These are phyloP conservation scores for Neurospora sp. DNA, from an alignment of 2,329 filamentous ascomycete genomes.

Conservation along the genomic window DNA sequence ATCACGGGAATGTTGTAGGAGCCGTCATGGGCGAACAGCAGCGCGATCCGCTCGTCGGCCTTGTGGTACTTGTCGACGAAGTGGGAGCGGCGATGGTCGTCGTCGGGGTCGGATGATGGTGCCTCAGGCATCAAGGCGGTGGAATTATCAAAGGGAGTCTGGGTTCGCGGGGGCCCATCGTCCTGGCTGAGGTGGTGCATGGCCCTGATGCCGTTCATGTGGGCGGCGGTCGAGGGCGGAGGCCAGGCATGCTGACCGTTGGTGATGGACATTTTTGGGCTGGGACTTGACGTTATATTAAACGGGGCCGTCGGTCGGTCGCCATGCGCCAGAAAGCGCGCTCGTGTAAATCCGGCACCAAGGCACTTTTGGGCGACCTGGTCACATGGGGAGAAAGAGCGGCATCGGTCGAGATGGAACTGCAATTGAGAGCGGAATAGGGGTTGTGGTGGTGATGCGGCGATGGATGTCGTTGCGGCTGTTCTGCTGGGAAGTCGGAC, in stretches of 20 bases:
- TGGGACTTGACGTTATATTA: background rate
- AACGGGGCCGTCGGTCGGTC: slow-evolving; percentile 37
- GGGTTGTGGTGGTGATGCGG: slow-evolving; percentile 33
- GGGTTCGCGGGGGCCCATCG: slow-evolving; percentile 44
- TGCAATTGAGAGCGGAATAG: slow-evolving; percentile 27
- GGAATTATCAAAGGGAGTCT: slow-evolving; percentile 40
- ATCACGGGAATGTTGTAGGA: slow-evolving; percentile 42
- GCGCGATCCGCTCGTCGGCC: slow-evolving; percentile 65
- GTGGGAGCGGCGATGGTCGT: slow-evolving; percentile 60
- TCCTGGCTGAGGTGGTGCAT: slow-evolving; percentile 50
- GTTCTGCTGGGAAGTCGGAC: slow-evolving; percentile 42
- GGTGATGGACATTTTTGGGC: slow-evolving; percentile 51
- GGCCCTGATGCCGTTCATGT: slow-evolving; percentile 32
- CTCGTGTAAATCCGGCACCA: slow-evolving; percentile 41
- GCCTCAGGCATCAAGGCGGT: slow-evolving; percentile 48
- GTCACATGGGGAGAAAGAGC: slow-evolving; percentile 39
- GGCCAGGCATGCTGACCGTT: slow-evolving; percentile 58
- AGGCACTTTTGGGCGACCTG: slow-evolving; percentile 36
- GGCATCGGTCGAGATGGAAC: slow-evolving; percentile 43
- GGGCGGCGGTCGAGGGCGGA: slow-evolving; percentile 39
- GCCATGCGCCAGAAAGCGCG: slow-evolving; percentile 45
- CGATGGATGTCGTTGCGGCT: slow-evolving; percentile 41
- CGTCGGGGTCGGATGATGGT: slow-evolving; percentile 44
- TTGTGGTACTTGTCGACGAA: slow-evolving; percentile 71
- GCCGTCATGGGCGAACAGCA: slow-evolving; percentile 57